phyloP scores from a whole-genome alignment of 164 flowering plant species.

The Houttuynia cordata region DNA sequence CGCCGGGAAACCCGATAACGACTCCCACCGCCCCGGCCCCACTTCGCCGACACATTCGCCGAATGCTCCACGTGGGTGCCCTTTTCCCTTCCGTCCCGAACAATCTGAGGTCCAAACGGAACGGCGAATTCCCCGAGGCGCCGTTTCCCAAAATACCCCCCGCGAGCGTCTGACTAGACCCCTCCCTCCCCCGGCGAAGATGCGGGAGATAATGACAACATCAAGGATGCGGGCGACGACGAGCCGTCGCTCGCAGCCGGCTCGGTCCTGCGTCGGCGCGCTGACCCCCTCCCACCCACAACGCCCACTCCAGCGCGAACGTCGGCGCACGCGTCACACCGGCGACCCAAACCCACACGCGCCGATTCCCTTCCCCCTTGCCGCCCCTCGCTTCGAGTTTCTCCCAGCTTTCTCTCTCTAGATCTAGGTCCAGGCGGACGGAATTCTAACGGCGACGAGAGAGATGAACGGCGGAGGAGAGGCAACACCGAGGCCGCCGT shows the following conservation, averaged over 20 bases:
- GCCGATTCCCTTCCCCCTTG: neutral
- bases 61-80: no score
- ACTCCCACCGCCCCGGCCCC: no score
- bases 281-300: neutral
- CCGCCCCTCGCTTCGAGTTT: neutral
- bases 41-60: no score
- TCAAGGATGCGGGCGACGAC: neutral
- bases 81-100: no score
- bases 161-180: no score
- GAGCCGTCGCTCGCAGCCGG: neutral
- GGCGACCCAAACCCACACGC: neutral
- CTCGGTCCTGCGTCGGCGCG: neutral
- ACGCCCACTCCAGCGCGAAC: neutral
- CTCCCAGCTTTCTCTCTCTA: neutral
- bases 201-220: neutral
- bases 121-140: no score
- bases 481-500: slow-evolving; percentile 5
- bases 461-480: slow-evolving; percentile 12
- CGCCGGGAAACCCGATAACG: no score
- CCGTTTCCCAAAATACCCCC: no score
- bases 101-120: no score
- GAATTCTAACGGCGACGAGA: slow-evolving; percentile 1
- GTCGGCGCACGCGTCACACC: neutral
- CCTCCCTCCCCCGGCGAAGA: no score
- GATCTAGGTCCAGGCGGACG: no score